Evolutionary conservation across 768 basidiomycete species (phyloP), one percentile per base, ranked within the genome.

Genomic region (Serpula lacrymans): DNA sequence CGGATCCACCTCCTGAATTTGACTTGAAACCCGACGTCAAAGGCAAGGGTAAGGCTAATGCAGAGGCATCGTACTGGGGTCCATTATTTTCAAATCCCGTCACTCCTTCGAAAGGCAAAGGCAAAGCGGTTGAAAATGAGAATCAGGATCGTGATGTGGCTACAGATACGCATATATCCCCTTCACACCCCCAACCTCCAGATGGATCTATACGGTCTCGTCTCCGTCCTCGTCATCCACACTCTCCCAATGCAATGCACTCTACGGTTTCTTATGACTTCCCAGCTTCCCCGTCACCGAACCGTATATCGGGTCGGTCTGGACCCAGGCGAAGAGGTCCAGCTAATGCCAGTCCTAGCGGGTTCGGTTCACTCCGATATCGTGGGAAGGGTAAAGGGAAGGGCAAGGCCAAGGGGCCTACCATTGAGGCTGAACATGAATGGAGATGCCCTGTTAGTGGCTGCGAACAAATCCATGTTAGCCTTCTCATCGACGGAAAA

Each of bases 381-480:
- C 31, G 21, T 30, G 44, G 49, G 22, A 63, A 46, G 28, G 54
- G 60, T 28, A 58, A 69, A 59, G 41, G 57, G 34, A 47, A 68
- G 40, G 61, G 46, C 51, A 72, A 66, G 44, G 60, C 51, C 44
- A 64, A 50, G 52, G 52, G 29, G 22, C 63, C 46, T 48, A 61
- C 43, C 47, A 70, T 53, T 14, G 73, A 80, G 51, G 77, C 63
- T 22, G 67, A 68, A 51, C 67, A 73, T 50, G 68, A 75, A 51
- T 88, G 82, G 82, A 49, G 32, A 12, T 88, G 85, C 52, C 85
- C 85, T 0, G 80, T 87, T 2, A 48, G 66, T 3, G 70, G 69
- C 2, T 88, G 85, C 52, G 72, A 62, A 8, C 58, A 57, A 11
- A 48, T 65, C 25, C 84, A 86, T 56, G 60, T 65, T 9, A 85